Evolutionary conservation across 2,329 filamentous ascomycete species (phyloP), one percentile per base, ranked within the genome.

Genomic region (Penicillium freii): DNA sequence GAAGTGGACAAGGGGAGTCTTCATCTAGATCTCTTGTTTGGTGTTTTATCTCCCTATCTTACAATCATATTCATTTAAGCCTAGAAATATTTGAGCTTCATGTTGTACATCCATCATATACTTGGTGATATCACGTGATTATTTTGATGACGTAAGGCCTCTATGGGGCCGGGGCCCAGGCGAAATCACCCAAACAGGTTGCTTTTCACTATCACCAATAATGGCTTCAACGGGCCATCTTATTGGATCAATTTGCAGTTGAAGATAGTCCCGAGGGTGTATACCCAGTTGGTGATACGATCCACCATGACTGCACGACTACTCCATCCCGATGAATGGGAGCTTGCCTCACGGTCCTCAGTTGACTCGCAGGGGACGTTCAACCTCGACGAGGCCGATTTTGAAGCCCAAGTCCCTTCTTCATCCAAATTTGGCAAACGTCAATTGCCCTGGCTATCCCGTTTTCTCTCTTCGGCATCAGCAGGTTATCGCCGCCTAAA

Each of bases 321-420:
- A 44, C 67, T 75, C 25, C 70, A 75, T 56, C 74, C 74, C 17
- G 73, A 77, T 58, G 74, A 76, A 62, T 77, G 76, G 59, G 74
- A 77, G 65, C 69, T 77, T 38, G 72, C 66, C 33, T 66, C 68
- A 54, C 72, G 73, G 9, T 76, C 75, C 6, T 77, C 75, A 1
- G 42, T 70, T 27, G 75, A 77, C 54, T 75, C 74, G 2, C 67
- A 72, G 39, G 75, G 71, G 54, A 73, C 68, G 38, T 77, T 78
- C 62, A 70, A 77, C 57, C 69, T 78, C 15, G 75, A 77, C 52
- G 75, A 75, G 29, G 70, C 69, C 53, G 75, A 77, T 61, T 77
- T 77, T 51, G 75, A 76, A 64, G 70, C 75, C 3, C 73, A 76
- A 56, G 54, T 67, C 13, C 67, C 67, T 11, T 63, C 66, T 2